phyloP scores from a whole-genome alignment of 176 grass and related monocot genomes.

The Hsuehochloa calcarea region DNA sequence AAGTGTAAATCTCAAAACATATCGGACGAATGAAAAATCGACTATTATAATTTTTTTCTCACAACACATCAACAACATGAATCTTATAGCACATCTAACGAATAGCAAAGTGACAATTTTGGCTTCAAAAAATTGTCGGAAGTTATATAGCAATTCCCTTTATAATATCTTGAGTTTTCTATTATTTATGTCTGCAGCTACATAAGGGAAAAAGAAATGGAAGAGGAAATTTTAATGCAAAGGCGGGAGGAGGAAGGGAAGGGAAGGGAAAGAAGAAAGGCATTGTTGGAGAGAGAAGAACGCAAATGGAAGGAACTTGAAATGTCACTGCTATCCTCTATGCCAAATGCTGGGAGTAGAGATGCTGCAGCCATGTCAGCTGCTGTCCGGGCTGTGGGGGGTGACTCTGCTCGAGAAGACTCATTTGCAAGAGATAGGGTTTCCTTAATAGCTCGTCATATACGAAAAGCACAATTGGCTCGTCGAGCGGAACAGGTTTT shows the following conservation, averaged over 20 bases:
- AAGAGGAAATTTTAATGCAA: conserved; percentile 96
- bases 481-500: conserved; percentile 85
- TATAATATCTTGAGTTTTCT: conserved; percentile 1
- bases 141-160: no score
- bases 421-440: conserved; percentile 95
- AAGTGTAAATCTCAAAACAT: no score
- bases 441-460: conserved; percentile 74
- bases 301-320: conserved; percentile 99
- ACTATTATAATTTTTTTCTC: no score
- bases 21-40: no score
- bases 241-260: conserved; percentile 95
- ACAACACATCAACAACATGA: no score
- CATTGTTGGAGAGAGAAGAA: conserved; percentile 88
- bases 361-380: conserved; percentile 96
- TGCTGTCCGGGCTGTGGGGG: conserved; percentile 87
- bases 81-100: no score
- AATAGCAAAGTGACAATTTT: no score
- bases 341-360: conserved; percentile 89
- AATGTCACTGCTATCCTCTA: conserved; percentile 77
- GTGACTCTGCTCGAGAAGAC: conserved; percentile 81
- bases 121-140: no score
- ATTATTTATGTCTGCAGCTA: conserved; percentile 63
- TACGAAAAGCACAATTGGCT: conserved; percentile 76
- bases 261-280: conserved; percentile 93
- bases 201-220: conserved; percentile 97